Base-by-base conservation (phyloP, 257 asterid genomes). In the Petunia axillaris region DNA sequence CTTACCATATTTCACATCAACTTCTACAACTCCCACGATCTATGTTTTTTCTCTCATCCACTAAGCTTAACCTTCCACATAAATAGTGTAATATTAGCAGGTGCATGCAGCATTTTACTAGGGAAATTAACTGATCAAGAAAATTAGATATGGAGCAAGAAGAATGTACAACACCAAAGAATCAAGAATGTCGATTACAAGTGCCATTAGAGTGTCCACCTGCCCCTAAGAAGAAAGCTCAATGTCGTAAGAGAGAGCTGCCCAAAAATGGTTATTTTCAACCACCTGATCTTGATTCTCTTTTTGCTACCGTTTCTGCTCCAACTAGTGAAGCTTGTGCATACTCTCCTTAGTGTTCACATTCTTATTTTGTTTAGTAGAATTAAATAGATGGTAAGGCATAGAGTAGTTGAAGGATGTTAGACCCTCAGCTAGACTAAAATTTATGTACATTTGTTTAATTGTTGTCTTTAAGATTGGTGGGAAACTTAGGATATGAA, bases 121-220 rank as follows among this genome's bases (percentile, higher is more conserved):
- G 35, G 64, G 65, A 38, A 39, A 75, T 1, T 41, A 39, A 16
- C 4, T 15, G 1, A 41, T 65, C 71, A 13, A 40, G 40, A 36
- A 65, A 41, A 66, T 41, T 41, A 2, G 41, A 41, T 15, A 66
- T 66, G 75, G 64, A 75, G 11, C 6, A 58, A 8, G 79, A 37
- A 2, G 79, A 37, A 75, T 75, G 79, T 41, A 52, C 36, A 14
- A 75, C 79, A 4, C 79, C 79, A 9, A 75, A 25, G 65, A 75
- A 54, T 11, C 50, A 54, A n/a, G 79, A 75, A 16, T 50, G 79
- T 13, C 79, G 79, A 53, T 1, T 75, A 54, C 79, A 38, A 40
- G 38, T 11, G 36, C 64, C 52, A 10, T 0, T 40, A 58, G 65
- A 52, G 79, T 75, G 79, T 52, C 79, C 79, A 0, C 79, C 79